Evolutionary conservation across 495 filamentous ascomycete species (phyloP).

Genomic region (Lepidopterella palustris): DNA sequence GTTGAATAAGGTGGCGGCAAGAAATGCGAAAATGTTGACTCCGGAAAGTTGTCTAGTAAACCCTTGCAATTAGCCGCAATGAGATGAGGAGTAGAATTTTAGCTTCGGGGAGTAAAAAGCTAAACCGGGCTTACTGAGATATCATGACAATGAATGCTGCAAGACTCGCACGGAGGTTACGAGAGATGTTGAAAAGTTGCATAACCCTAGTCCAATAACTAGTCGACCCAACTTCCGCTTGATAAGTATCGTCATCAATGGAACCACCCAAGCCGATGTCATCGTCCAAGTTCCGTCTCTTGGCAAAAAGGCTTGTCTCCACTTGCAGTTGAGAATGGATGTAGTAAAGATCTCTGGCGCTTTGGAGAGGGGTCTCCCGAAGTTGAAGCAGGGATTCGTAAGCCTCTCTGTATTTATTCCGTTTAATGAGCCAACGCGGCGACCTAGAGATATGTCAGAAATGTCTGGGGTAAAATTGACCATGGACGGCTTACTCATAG

Average conservation of each 20-base stretch:
- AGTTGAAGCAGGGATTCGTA: conserved; percentile 10
- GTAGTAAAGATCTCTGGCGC: conserved; percentile 21
- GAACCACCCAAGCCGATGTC: background rate
- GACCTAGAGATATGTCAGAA: background rate
- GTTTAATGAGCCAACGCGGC: conserved; percentile 21
- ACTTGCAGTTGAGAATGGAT: conserved; percentile 9
- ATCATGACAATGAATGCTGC: conserved; percentile 7
- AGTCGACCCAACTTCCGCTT: background rate
- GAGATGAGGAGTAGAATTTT: conserved; percentile 4
- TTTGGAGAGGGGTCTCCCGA: conserved; percentile 7
- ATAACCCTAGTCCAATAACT: background rate
- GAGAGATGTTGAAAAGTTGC: conserved; percentile 20
- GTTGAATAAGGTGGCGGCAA: background rate
- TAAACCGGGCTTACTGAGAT: conserved; percentile 7
- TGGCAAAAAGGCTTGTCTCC: conserved; percentile 7
- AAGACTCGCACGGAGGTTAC: conserved; percentile 14
- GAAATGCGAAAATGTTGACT: conserved; percentile 1
- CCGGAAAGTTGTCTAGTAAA: background rate
- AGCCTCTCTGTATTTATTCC: conserved; percentile 7
- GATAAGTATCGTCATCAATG: background rate
- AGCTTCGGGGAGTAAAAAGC: background rate
- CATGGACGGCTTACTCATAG: background rate
- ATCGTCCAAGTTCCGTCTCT: background rate
- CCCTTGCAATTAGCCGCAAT: background rate
- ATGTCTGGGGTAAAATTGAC: background rate